These are phyloP conservation scores for Boletus rubroflammeus DNA, from an alignment of 768 basidiomycete species.

Conservation along the genomic window DNA sequence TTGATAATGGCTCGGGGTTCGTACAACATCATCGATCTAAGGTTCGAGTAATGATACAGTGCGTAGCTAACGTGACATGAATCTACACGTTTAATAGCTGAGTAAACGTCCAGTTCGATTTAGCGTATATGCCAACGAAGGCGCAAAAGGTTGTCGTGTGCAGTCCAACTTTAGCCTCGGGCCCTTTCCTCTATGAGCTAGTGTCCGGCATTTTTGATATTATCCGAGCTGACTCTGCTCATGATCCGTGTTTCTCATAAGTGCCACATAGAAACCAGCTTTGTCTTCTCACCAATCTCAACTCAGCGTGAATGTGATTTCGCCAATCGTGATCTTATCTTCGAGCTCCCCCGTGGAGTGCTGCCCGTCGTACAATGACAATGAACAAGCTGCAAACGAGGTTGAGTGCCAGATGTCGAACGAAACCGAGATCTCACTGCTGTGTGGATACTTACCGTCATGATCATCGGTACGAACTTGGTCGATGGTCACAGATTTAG, in stretches of 20 bases:
- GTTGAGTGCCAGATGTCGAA: not conserved
- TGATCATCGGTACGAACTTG: not conserved
- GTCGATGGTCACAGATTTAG: not conserved
- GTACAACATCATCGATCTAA: not conserved
- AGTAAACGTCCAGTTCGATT: not conserved
- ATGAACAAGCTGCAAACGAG: not conserved
- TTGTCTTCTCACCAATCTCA: not conserved
- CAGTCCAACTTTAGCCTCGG: not conserved
- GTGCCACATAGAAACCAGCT: not conserved
- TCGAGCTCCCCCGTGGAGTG: not conserved
- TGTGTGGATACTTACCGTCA: not conserved
- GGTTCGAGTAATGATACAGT: not conserved
- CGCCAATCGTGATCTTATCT: not conserved
- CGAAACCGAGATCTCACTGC: not conserved
- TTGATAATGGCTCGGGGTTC: not conserved
- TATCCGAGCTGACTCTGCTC: too few relatives aligned
- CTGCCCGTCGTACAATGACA: slow-evolving; percentile 1
- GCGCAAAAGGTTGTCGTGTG: not conserved
- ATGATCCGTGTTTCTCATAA: not conserved
- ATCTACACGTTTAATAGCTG: not conserved
- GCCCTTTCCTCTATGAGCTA: not conserved
- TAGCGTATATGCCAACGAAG: too few relatives aligned
- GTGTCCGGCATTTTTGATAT: not conserved
- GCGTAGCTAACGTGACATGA: not conserved
- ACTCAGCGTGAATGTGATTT: slow-evolving; percentile 3